phyloP scores from a whole-genome alignment of 73 alveolate genomes.

The Blepharisma japonicum region DNA sequence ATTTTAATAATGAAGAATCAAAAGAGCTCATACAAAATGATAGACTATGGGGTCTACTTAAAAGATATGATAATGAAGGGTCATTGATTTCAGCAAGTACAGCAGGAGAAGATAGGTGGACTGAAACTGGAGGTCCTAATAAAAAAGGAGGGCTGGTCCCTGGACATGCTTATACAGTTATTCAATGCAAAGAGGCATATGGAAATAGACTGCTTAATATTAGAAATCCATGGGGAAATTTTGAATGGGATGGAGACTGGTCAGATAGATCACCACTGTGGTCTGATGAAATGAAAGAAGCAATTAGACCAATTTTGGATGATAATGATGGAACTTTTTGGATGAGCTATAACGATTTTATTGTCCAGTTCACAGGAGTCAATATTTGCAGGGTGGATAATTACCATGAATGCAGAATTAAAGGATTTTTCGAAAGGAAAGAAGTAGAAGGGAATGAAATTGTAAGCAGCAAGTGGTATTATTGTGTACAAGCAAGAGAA shows the following conservation, averaged over 20 bases:
- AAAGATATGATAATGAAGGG: conserved; percentile 74
- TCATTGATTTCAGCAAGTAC: conserved; percentile 70
- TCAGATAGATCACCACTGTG: conserved; percentile 82
- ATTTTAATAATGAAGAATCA: conserved; percentile 59
- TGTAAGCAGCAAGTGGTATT: conserved; percentile 79
- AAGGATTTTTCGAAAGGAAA: conserved; percentile 81
- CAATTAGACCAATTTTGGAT: conserved; percentile 58
- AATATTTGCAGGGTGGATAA: conserved; percentile 77
- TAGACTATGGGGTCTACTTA: conserved; percentile 64
- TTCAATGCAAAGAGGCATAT: conserved; percentile 72
- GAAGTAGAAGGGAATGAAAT: conserved; percentile 35
- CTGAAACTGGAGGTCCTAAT: conserved; percentile 61
- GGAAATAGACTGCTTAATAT: conserved; percentile 74
- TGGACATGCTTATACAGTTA: conserved; percentile 91
- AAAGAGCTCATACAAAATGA: conserved; percentile 35
- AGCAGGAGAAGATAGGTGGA: conserved; percentile 72
- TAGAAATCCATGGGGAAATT: conserved; percentile 92
- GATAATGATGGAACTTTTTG: conserved; percentile 68
- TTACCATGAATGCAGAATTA: conserved; percentile 87
- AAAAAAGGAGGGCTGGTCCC: conserved; percentile 71
- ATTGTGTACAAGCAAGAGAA: conserved; percentile 39
- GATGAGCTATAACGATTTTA: conserved; percentile 88
- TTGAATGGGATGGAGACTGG: conserved; percentile 98
- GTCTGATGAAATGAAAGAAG: conserved; percentile 62
- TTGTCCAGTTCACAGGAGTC: conserved; percentile 57